These are phyloP conservation scores for Pleurotus giganteus DNA, from an alignment of 768 basidiomycete genomes.

Conservation along the genomic window DNA sequence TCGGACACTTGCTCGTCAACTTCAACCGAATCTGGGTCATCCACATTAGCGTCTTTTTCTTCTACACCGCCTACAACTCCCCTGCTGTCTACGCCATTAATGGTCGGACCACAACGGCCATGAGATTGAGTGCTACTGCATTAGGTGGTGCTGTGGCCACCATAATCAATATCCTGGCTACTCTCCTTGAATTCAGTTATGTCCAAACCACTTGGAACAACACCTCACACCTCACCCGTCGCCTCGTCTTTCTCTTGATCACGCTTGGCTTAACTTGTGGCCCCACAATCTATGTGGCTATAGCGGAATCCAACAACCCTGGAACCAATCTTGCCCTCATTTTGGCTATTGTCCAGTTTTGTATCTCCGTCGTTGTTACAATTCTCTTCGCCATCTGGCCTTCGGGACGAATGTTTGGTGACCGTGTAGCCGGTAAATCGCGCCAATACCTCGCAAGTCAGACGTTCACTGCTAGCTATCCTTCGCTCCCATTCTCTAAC, in stretches of 20 bases:
- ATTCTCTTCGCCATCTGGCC: conserved; percentile 89
- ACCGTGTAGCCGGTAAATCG: conserved; percentile 92
- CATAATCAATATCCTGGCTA: conserved; percentile 93
- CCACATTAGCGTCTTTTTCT: conserved; percentile 93
- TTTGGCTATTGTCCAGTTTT: conserved; percentile 95
- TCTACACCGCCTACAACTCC: conserved; percentile 94
- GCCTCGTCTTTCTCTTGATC: conserved; percentile 84
- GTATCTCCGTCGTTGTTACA: conserved; percentile 83
- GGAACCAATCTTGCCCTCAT: conserved; percentile 83
- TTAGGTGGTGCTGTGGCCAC: conserved; percentile 95
- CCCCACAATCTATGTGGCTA: conserved; percentile 92
- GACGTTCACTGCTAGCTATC: conserved; percentile 97
- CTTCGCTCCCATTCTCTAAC: conserved; percentile 54
- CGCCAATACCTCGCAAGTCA: conserved; percentile 98
- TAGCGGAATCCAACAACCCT: conserved; percentile 68
- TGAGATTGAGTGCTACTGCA: conserved; percentile 92
- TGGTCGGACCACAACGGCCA: conserved; percentile 61
- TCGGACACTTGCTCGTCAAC: conserved; percentile 96
- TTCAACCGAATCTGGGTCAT: conserved; percentile 99
- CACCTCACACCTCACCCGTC: conserved; percentile 91
- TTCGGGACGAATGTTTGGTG: conserved; percentile 99
- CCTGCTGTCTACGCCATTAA: conserved; percentile 74
- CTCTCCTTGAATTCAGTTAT: conserved; percentile 93
- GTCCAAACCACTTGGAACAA: conserved; percentile 99
- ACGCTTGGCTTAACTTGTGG: conserved; percentile 90